Percentiles rank a stretch among this genome's conserved stretches.
These are phyloP conservation scores for Rhodofomes roseus DNA, from an alignment of 1,284 basidiomycete genomes.

Conservation along the genomic window DNA sequence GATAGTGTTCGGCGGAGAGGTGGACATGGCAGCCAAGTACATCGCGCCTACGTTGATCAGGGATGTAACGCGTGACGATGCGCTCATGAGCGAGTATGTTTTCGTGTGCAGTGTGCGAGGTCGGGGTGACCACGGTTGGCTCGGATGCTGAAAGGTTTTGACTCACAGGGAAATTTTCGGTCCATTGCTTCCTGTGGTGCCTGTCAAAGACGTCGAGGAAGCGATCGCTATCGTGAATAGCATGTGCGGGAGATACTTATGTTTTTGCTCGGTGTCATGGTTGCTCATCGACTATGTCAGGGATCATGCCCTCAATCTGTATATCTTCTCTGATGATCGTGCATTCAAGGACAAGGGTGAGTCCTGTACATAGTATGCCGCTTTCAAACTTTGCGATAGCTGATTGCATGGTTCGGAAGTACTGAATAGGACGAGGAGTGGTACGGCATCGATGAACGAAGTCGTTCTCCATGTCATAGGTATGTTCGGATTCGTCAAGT, in stretches of 20 bases:
- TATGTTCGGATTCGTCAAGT: conserved; percentile 16
- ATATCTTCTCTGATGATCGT: conserved; percentile 62
- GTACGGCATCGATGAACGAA: conserved; percentile 59
- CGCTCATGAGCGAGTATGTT: conserved; percentile 70
- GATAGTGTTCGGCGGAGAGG: conserved; percentile 66
- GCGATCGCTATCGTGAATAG: conserved; percentile 67
- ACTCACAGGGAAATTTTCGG: conserved; percentile 27
- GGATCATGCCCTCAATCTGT: conserved; percentile 71
- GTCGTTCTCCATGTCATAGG: conserved; percentile 47
- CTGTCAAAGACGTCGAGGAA: conserved; percentile 66
- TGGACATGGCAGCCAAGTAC: conserved; percentile 50
- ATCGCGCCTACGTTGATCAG: conserved; percentile 65
- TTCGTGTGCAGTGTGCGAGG: too few relatives aligned
- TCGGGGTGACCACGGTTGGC: too few relatives aligned
- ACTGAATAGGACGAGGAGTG: conserved; percentile 58
- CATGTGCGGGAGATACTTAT: conserved; percentile 28
- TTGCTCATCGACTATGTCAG: conserved; percentile 29
- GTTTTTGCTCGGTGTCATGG: background rate
- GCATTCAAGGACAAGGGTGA: conserved; percentile 55
- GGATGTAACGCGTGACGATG: conserved; percentile 59
- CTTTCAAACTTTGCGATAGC: background rate
- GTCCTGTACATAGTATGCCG: background rate
- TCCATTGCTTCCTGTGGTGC: conserved; percentile 60
- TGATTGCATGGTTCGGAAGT: conserved; percentile 33
- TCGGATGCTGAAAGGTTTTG: background rate